These are phyloP conservation scores for Juncus inflexus DNA, from an alignment of 176 grass and related monocot genomes.

Conservation along the genomic window DNA sequence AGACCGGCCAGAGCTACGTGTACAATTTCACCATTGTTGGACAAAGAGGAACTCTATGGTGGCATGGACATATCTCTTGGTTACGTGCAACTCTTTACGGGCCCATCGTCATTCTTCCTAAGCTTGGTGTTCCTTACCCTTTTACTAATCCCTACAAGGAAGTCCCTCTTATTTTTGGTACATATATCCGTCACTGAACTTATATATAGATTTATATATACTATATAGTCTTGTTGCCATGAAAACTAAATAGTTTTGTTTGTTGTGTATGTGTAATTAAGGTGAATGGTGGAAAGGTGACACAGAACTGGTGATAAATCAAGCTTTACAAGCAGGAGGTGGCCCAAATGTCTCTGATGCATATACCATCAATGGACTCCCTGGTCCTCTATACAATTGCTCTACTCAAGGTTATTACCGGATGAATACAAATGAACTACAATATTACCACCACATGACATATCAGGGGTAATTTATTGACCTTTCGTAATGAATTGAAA, in stretches of 20 bases:
- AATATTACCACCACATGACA: neutral
- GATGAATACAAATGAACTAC: too few species aligned
- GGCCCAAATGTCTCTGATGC: conserved; percentile 83
- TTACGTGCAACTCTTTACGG: conserved; percentile 65
- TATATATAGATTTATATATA: neutral
- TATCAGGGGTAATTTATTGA: conserved; percentile 21
- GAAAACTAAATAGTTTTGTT: neutral
- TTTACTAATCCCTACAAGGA: conserved; percentile 63
- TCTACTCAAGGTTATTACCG: conserved; percentile 31
- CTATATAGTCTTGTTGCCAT: neutral
- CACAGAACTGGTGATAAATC: conserved; percentile 58
- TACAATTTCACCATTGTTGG: conserved; percentile 80
- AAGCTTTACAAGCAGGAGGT: conserved; percentile 55
- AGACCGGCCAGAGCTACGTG: conserved; percentile 59
- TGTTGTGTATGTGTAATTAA: conserved; percentile 18
- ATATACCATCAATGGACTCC: conserved; percentile 72
- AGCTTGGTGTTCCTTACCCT: conserved; percentile 53
- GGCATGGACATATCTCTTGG: conserved; percentile 86
- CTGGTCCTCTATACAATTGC: conserved; percentile 59
- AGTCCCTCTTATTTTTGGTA: conserved; percentile 54
- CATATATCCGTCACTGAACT: neutral
- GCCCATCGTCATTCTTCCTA: conserved; percentile 67
- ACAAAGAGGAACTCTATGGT: conserved; percentile 85
- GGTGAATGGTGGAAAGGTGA: conserved; percentile 86
- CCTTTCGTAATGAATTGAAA: neutral